Conservation (phyloP, 768 basidiomycete genomes). For the Boletus sensibilis region DNA sequence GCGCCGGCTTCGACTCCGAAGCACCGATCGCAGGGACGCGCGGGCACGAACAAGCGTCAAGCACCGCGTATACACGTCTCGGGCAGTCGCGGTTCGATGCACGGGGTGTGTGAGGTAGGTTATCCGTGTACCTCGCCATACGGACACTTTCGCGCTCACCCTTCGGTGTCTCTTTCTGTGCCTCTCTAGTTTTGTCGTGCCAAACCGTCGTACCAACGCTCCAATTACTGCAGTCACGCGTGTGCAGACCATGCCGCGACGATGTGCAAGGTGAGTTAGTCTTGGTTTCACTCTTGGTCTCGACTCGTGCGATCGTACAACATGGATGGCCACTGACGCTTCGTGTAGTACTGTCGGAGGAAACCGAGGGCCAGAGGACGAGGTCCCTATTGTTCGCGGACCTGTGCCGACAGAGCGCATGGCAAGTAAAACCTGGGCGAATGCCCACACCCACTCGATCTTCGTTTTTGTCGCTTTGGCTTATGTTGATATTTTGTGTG, state of each 20-base stretch:
- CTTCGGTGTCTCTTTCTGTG: neutral
- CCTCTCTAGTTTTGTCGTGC: conserved; percentile 48
- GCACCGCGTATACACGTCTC: conserved; percentile 11
- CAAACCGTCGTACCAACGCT: conserved; percentile 54
- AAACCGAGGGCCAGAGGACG: conserved; percentile 15
- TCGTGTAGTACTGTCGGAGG: conserved; percentile 22
- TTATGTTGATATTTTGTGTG: neutral
- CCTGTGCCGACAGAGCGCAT: conserved; percentile 21
- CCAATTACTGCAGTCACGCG: conserved; percentile 60
- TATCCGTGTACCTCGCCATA: neutral
- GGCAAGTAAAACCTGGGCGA: conserved; percentile 10
- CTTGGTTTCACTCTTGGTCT: neutral
- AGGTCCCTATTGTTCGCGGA: conserved; percentile 27
- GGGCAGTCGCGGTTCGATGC: conserved; percentile 2
- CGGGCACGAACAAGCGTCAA: conserved; percentile 3
- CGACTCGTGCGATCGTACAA: neutral
- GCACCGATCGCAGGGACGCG: neutral
- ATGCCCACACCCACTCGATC: neutral
- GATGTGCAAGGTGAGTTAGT: conserved; percentile 23
- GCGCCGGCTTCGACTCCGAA: neutral
- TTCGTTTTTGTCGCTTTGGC: neutral
- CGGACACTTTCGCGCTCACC: neutral
- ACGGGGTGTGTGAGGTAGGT: conserved; percentile 26
- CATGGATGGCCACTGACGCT: neutral
- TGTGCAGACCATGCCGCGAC: conserved; percentile 48